These are phyloP conservation scores for Myxozyma geophila DNA, from an alignment of 805 yeast genomes.

Conservation along the genomic window DNA sequence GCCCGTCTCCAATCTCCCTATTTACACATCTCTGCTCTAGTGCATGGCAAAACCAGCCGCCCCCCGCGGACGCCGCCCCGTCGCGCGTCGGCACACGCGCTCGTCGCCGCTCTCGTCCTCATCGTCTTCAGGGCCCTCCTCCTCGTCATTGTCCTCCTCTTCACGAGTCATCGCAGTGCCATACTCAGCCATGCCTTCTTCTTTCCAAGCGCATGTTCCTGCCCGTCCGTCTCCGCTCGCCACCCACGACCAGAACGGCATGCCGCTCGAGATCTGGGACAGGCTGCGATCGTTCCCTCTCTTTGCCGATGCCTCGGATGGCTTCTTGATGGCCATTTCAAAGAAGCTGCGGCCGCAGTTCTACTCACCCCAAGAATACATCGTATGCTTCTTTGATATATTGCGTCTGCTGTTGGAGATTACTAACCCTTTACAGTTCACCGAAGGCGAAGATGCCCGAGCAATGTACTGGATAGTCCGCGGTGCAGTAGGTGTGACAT, in stretches of 20 bases:
- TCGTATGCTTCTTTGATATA: slow-evolving; percentile 46
- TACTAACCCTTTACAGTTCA: slow-evolving; percentile 42
- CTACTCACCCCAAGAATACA: slow-evolving; percentile 69
- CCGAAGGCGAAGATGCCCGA: slow-evolving; percentile 71
- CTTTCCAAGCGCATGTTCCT: slow-evolving; percentile 34
- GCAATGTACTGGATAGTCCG: slow-evolving; percentile 81
- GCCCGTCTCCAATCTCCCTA: too few species aligned
- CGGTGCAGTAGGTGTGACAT: slow-evolving; percentile 76
- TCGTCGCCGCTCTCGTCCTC: slow-evolving; percentile 3
- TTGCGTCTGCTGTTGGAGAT: background rate
- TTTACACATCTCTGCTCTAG: too few species aligned
- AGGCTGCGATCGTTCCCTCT: slow-evolving; percentile 64
- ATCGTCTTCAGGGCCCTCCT: background rate
- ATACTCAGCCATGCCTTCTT: slow-evolving; percentile 13
- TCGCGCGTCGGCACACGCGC: slow-evolving; percentile 4
- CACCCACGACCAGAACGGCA: slow-evolving; percentile 34
- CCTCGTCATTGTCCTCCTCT: slow-evolving; percentile 3
- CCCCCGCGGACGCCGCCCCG: slow-evolving; percentile 1
- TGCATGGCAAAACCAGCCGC: background rate
- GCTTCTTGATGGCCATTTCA: slow-evolving; percentile 65
- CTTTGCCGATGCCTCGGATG: slow-evolving; percentile 67
- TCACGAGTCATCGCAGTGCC: slow-evolving; percentile 19
- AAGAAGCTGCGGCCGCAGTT: slow-evolving; percentile 62
- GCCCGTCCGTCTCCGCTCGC: slow-evolving; percentile 38
- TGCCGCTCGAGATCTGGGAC: slow-evolving; percentile 61